Percentiles rank a stretch among this genome's conserved stretches.
Evolutionary conservation across 176 grass and related monocot genomes (phyloP).

Genomic region (Aegilops bicornis): DNA sequence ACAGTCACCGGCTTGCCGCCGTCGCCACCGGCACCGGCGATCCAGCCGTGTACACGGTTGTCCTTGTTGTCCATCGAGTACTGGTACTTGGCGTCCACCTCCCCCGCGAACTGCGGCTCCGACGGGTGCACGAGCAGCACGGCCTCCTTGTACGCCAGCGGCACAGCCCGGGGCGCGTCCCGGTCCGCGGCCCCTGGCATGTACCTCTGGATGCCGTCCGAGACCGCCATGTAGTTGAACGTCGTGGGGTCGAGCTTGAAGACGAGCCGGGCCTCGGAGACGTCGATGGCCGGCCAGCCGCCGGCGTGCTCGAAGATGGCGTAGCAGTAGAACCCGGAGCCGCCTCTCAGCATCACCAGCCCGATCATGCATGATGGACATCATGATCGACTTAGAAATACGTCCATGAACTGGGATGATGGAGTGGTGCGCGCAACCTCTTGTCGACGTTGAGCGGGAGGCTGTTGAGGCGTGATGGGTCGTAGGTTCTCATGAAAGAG

Average conservation of each 20-base stretch:
- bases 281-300: constrained; percentile 38
- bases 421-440: constrained; percentile 34
- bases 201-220: constrained; percentile 52
- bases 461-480: constrained; percentile 21
- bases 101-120: too few species aligned
- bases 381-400: too few species aligned
- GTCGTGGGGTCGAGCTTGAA: constrained; percentile 51
- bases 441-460: constrained; percentile 44
- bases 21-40: too few species aligned
- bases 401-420: background rate
- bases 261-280: constrained; percentile 37
- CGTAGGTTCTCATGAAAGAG: constrained; percentile 56
- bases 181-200: constrained; percentile 55
- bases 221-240: constrained; percentile 70
- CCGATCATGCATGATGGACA: background rate
- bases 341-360: constrained; percentile 52
- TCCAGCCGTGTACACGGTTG: too few species aligned
- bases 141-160: too few species aligned
- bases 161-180: constrained; percentile 33
- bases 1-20: too few species aligned
- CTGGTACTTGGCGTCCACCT: too few species aligned
- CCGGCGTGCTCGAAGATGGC: constrained; percentile 50
- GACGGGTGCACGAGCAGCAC: too few species aligned
- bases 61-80: too few species aligned
- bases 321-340: constrained; percentile 76